These are phyloP conservation scores for Yamadazyma triangularis DNA, from an alignment of 1,139 yeast species.

Conservation along the genomic window DNA sequence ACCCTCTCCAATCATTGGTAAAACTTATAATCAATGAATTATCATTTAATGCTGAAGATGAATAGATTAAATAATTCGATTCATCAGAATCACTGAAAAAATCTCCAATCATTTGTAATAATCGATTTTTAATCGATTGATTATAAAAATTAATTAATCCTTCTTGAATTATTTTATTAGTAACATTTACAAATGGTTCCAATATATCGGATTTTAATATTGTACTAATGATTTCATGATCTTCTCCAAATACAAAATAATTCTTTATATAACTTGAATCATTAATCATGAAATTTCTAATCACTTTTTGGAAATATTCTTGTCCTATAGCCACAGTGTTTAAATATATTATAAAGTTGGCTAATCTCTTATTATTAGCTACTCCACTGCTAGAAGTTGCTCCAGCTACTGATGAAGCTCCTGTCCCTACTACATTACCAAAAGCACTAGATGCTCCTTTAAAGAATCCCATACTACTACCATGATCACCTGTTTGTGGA, in stretches of 20 bases:
- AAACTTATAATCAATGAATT: constrained; percentile 38
- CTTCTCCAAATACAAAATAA: constrained; percentile 62
- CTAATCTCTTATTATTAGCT: constrained; percentile 29
- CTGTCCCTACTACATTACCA: constrained; percentile 41
- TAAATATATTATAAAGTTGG: constrained; percentile 49
- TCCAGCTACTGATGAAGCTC: constrained; percentile 18
- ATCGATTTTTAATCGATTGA: constrained; percentile 50
- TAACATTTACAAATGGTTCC: constrained; percentile 34
- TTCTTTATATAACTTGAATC: constrained; percentile 38
- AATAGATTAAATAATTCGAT: constrained; percentile 27
- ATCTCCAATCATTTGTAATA: constrained; percentile 46
- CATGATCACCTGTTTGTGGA: constrained; percentile 41
- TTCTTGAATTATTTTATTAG: constrained; percentile 48
- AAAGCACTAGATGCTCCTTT: constrained; percentile 45
- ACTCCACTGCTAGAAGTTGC: constrained; percentile 11
- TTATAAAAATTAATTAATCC: constrained; percentile 54
- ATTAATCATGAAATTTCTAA: constrained; percentile 41
- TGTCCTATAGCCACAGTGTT: constrained; percentile 60
- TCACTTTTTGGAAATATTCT: constrained; percentile 48
- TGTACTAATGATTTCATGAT: constrained; percentile 36
- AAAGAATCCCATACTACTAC: constrained; percentile 32
- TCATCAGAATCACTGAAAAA: constrained; percentile 53
- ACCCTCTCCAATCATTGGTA: constrained; percentile 56
- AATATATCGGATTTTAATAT: constrained; percentile 35
- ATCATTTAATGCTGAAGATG: constrained; percentile 28